These are phyloP conservation scores for Rosa lucieae DNA, from an alignment of 306 rosid genomes.

Conservation along the genomic window DNA sequence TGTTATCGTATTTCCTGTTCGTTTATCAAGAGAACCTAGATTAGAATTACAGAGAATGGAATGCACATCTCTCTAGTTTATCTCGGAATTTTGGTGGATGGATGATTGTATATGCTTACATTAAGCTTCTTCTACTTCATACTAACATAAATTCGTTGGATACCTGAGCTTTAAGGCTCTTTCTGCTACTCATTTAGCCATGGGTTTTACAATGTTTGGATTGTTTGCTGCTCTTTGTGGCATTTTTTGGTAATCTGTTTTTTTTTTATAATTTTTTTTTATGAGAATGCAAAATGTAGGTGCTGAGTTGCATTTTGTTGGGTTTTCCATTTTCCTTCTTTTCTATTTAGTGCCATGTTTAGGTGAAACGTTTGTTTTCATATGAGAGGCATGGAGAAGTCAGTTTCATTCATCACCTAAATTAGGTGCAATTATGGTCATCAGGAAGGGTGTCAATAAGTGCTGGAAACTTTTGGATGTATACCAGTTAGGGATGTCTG, in stretches of 20 bases:
- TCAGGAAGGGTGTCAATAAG: background rate
- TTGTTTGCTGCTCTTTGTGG: background rate
- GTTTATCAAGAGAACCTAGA: slow-evolving; percentile 37
- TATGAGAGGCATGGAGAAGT: background rate
- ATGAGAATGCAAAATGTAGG: background rate
- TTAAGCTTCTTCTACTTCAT: background rate
- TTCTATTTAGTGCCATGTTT: background rate
- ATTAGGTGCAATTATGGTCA: slow-evolving; percentile 11
- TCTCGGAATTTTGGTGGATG: slow-evolving; percentile 9
- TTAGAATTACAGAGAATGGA: slow-evolving; percentile 27
- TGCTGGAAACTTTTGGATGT: background rate
- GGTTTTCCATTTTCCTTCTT: background rate
- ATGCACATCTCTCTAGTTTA: slow-evolving; percentile 19
- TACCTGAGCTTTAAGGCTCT: background rate
- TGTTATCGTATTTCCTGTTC: slow-evolving; percentile 30
- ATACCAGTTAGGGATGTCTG: background rate
- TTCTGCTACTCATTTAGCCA: background rate
- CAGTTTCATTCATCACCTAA: slow-evolving; percentile 10
- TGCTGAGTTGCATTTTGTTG: background rate
- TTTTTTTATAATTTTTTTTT: background rate
- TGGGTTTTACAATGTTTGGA: background rate
- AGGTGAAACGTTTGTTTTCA: slow-evolving; percentile 14
- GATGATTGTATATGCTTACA: background rate
- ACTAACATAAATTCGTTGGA: background rate
- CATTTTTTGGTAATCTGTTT: background rate